Evolutionary conservation across 2,329 filamentous ascomycete species (phyloP).

Genomic region (Arthrinium puccinioides): DNA sequence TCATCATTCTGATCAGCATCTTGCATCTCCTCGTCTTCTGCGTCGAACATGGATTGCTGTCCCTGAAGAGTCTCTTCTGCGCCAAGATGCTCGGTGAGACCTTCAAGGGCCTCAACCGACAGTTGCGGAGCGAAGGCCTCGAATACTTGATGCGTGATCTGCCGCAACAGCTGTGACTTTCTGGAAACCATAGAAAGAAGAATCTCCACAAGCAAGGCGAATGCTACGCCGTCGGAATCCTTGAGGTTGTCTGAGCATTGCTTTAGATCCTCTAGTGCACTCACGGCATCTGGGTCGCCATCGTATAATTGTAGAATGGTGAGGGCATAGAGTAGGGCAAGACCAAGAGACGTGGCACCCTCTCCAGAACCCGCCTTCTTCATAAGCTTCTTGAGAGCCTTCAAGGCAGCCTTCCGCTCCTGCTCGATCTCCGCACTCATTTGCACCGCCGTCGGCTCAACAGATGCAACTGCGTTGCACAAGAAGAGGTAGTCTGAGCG

Average conservation of each 20-base stretch:
- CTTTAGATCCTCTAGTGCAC: constrained; percentile 74
- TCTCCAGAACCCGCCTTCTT: constrained; percentile 32
- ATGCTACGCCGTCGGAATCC: constrained; percentile 47
- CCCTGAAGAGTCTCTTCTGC: constrained; percentile 77
- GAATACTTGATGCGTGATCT: constrained; percentile 84
- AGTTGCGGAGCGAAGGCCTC: constrained; percentile 71
- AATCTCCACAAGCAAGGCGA: constrained; percentile 77
- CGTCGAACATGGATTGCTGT: constrained; percentile 78
- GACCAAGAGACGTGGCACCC: constrained; percentile 45
- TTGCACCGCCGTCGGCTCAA: constrained; percentile 41
- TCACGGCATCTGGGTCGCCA: constrained; percentile 77
- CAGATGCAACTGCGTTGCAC: constrained; percentile 45
- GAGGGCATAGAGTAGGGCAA: constrained; percentile 76
- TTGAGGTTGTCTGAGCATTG: constrained; percentile 64
- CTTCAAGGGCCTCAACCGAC: constrained; percentile 62
- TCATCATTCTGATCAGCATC: constrained; percentile 34
- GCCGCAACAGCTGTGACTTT: constrained; percentile 75
- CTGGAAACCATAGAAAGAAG: constrained; percentile 84
- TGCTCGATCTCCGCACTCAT: constrained; percentile 50
- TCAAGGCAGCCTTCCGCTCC: constrained; percentile 43
- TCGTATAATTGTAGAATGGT: constrained; percentile 86
- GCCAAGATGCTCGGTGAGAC: constrained; percentile 60
- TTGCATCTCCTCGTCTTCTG: constrained; percentile 51
- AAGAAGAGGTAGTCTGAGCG: constrained; percentile 45
- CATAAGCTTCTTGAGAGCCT: constrained; percentile 45